These are phyloP conservation scores for Hymenoscyphus fructigenus DNA, from an alignment of 2,329 filamentous ascomycete species.

Conservation along the genomic window DNA sequence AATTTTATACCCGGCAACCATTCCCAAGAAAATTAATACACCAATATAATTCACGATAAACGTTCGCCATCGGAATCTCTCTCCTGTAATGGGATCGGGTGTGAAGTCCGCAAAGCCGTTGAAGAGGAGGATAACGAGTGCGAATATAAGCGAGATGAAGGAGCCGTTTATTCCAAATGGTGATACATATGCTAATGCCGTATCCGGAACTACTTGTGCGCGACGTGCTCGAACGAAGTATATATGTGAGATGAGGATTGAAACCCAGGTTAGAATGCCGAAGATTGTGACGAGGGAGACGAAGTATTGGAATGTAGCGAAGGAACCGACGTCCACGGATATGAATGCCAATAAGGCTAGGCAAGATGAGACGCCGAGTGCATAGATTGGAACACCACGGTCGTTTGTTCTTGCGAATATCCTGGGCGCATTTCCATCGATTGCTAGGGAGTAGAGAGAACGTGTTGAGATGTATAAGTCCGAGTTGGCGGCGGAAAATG, in stretches of 20 bases:
- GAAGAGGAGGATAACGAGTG: conserved; percentile 71
- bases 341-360: conserved; percentile 69
- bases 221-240: conserved; percentile 62
- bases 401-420: conserved; percentile 58
- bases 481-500: conserved; percentile 60
- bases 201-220: conserved; percentile 58
- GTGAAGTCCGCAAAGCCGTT: conserved; percentile 81
- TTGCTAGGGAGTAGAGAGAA: conserved; percentile 66
- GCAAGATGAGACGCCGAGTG: conserved; percentile 45
- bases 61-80: conserved; percentile 60
- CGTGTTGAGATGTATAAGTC: conserved; percentile 66
- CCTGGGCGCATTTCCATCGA: conserved; percentile 63
- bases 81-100: conserved; percentile 44
- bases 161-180: conserved; percentile 74
- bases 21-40: conserved; percentile 60
- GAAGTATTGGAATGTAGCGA: conserved; percentile 69
- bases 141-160: conserved; percentile 66
- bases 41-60: conserved; percentile 65
- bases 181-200: conserved; percentile 62
- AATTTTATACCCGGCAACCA: conserved; percentile 58
- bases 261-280: conserved; percentile 37
- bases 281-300: conserved; percentile 58
- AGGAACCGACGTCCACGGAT: conserved; percentile 56
- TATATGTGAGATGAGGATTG: conserved; percentile 63
- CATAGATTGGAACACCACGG: conserved; percentile 51